Percentiles rank a stretch among this genome's conserved stretches.
Evolutionary conservation across 768 basidiomycete species (phyloP).

Genomic region (Russula sp.): DNA sequence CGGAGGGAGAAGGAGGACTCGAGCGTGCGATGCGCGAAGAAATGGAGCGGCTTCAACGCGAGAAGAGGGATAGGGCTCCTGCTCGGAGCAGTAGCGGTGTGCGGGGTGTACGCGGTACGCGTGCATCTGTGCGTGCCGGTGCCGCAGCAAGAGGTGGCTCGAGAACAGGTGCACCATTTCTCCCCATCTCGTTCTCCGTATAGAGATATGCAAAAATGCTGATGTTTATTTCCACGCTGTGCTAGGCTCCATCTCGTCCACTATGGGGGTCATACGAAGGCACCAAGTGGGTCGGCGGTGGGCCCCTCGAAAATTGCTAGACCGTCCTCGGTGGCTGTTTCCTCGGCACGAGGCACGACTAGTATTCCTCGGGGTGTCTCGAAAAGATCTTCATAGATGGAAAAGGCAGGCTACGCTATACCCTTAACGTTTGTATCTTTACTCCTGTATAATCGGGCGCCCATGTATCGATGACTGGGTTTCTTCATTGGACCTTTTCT

Average conservation of each 20-base stretch:
- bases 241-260: conserved; percentile 9
- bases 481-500: not conserved
- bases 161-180: conserved; percentile 17
- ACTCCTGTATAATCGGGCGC: conserved; percentile 3
- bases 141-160: conserved; percentile 29
- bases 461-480: conserved; percentile 13
- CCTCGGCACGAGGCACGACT: conserved; percentile 21
- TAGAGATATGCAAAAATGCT: too few species aligned
- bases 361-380: conserved; percentile 19
- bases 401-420: conserved; percentile 6
- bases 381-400: conserved; percentile 14
- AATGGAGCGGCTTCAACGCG: conserved; percentile 44
- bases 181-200: too few species aligned
- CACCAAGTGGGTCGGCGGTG: conserved; percentile 1
- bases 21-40: conserved; percentile 46
- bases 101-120: conserved; percentile 69
- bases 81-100: conserved; percentile 49
- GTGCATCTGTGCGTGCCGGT: conserved; percentile 59
- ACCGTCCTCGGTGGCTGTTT: conserved; percentile 22
- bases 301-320: conserved; percentile 20
- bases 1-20: conserved; percentile 49
- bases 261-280: conserved; percentile 12
- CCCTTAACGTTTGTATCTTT: conserved; percentile 15
- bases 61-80: conserved; percentile 42
- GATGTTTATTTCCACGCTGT: not conserved